These are phyloP conservation scores for Entomortierella lignicola DNA, from an alignment of 192 early-diverging fungal species.

Conservation along the genomic window DNA sequence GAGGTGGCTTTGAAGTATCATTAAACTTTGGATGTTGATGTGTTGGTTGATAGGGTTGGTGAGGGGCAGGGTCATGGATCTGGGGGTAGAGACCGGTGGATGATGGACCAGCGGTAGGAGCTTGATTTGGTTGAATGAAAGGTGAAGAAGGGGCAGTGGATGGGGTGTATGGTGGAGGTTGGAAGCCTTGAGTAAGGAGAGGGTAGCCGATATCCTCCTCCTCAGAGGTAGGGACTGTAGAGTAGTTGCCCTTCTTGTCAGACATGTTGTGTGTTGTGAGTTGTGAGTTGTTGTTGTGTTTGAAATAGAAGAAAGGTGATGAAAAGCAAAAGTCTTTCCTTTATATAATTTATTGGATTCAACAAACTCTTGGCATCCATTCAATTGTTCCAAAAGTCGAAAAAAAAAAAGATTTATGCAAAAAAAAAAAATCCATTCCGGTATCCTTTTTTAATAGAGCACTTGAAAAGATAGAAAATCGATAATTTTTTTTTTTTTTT, in stretches of 20 bases:
- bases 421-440: too few species aligned
- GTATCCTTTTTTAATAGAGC: too few species aligned
- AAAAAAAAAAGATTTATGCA: too few species aligned
- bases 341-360: too few species aligned
- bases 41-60: constrained; percentile 36
- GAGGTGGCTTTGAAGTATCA: constrained; percentile 36
- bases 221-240: constrained; percentile 11
- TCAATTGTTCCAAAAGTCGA: too few species aligned
- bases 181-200: constrained; percentile 21
- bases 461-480: too few species aligned
- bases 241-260: constrained; percentile 37
- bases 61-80: constrained; percentile 11
- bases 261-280: too few species aligned
- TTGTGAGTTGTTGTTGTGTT: too few species aligned
- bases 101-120: constrained; percentile 6
- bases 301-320: too few species aligned
- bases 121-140: constrained; percentile 20
- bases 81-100: constrained; percentile 39
- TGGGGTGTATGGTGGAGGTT: constrained; percentile 49
- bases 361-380: too few species aligned
- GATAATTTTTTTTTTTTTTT: too few species aligned
- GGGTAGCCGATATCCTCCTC: constrained; percentile 7
- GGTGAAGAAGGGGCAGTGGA: constrained; percentile 42
- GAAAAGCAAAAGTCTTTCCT: too few species aligned
- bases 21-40: constrained; percentile 27